phyloP scores from a whole-genome alignment of 169 alveolate genomes.

The Besnoitia besnoiti region DNA sequence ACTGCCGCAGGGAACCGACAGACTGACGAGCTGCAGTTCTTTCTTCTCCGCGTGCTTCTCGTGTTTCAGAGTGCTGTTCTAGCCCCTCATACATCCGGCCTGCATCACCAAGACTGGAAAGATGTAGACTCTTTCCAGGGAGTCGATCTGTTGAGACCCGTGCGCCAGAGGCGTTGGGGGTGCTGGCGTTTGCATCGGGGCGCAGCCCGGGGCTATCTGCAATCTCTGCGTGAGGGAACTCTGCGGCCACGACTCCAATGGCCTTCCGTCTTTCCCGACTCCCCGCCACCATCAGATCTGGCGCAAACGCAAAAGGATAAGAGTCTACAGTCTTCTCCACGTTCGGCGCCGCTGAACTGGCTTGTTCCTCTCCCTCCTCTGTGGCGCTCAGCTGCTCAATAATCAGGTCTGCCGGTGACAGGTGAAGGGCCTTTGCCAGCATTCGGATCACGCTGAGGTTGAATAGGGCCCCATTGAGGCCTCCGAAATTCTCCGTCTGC shows the following conservation, averaged over 20 bases:
- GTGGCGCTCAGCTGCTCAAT: slow-evolving; percentile 17
- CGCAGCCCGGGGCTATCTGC: not conserved
- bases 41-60: not conserved
- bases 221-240: too few species aligned
- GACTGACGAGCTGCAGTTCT: not conserved
- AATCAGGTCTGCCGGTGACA: not conserved
- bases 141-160: not conserved
- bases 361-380: not conserved
- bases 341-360: not conserved
- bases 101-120: too few species aligned
- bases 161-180: not conserved
- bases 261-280: too few species aligned
- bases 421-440: not conserved
- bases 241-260: too few species aligned
- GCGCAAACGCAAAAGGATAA: too few species aligned
- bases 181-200: not conserved
- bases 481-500: too few species aligned
- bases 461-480: not conserved
- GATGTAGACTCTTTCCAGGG: not conserved
- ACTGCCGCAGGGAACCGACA: not conserved
- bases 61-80: not conserved
- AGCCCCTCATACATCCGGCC: not conserved
- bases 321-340: not conserved
- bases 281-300: too few species aligned
- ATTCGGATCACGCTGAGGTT: not conserved